phyloP scores from a whole-genome alignment of 2,329 filamentous ascomycete genomes.

The Mollisia scopiformis region DNA sequence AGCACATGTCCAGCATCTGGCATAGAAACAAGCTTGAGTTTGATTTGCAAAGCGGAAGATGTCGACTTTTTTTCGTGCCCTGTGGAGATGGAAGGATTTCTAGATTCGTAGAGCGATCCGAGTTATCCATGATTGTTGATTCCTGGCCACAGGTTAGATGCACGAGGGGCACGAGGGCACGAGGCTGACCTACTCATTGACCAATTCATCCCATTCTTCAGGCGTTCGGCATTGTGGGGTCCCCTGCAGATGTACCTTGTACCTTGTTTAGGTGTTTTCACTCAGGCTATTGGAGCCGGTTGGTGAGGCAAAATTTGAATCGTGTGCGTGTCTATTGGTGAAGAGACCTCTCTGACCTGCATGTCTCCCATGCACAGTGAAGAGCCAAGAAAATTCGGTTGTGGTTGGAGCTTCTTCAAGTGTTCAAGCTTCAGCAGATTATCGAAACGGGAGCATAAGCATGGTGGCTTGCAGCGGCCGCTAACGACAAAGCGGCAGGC shows the following conservation, averaged over 20 bases:
- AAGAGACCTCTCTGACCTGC: constrained; percentile 1
- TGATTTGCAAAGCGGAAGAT: neutral
- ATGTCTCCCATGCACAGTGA: neutral
- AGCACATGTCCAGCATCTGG: neutral
- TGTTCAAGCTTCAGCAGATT: neutral
- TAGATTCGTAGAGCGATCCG: neutral
- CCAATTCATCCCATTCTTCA: constrained; percentile 8
- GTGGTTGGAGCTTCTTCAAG: neutral
- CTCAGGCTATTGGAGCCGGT: neutral
- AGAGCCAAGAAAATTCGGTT: neutral
- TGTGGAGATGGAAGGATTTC: neutral
- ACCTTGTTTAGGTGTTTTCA: neutral
- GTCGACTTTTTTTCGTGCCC: neutral
- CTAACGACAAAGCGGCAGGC: constrained; percentile 18
- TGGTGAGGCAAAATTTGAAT: constrained; percentile 5
- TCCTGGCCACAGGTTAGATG: constrained; percentile 24
- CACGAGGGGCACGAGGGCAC: constrained; percentile 21
- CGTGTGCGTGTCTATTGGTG: constrained; percentile 21
- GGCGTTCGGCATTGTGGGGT: neutral
- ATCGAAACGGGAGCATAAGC: constrained; percentile 1
- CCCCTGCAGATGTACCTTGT: neutral
- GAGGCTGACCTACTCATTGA: neutral
- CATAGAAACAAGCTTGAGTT: neutral
- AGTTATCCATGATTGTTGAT: constrained; percentile 19
- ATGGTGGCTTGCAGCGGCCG: neutral